Base-by-base conservation (phyloP, 192 early-diverging fungal genomes). In the Mortierella hygrophila region DNA sequence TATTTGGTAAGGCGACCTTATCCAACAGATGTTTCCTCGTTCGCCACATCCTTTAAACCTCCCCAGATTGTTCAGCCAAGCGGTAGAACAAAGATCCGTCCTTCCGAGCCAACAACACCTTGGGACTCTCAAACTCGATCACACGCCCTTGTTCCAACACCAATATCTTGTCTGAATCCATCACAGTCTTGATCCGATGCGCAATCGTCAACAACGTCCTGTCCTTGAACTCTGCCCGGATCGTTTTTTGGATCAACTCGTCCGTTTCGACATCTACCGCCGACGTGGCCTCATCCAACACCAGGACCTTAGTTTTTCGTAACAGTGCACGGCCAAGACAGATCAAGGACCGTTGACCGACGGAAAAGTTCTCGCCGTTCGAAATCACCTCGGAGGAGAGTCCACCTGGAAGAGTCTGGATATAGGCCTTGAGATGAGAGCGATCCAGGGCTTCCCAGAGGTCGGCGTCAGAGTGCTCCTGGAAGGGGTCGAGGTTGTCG, bases 131-230 rank as follows among this genome's bases (percentile, higher is more conserved):
- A 92, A 92, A 97, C 77, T 99, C 97, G 1, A 93, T 92, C 0
- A 98, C 84, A n/a, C 84, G 70, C 13, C 97, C 97, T 65, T 93
- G 91, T 77, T 96, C 82, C 72, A 90, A n/a, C 7, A 97, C 96
- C 29, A 97, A 70, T 11, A 98, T 94, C 32, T 92, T 88, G 89
- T 98, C 97, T 69, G 95, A 97, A 75, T 94, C 94, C 74, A 95
- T 94, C 32, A 98, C 93, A 2, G 97, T 97, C 76, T 93, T 92
- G 49, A 97, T 77, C 29, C 97, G 93, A 80, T 99, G 98, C 7
- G 98, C 98, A 82, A 99, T 97, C 72, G 94, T 95, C 54, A 99
- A 80, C 55, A 98, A 85, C 5, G 98, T 99, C 29, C 92, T 91
- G 44, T 94, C 89, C 15, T 85, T 88, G 87, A 97, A 96, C 77